A percentile compares a stretch with the other conserved stretches of the same genome.
These are phyloP conservation scores for Coemansia sp. DNA, from an alignment of 192 early-diverging fungal species.

Conservation along the genomic window DNA sequence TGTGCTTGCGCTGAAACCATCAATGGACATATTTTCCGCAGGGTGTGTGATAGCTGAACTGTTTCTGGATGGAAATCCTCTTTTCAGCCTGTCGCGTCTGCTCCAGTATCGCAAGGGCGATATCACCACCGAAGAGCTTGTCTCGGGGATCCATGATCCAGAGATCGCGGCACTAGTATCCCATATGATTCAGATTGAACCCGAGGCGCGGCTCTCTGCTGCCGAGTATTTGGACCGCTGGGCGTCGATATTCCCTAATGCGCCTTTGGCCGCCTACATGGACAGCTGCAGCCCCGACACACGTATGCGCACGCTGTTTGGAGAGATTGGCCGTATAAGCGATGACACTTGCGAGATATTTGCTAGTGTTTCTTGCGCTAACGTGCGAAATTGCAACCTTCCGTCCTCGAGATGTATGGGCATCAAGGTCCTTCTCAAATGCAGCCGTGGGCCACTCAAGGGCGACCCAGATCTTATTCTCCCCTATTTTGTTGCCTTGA, in stretches of 20 bases:
- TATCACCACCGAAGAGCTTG: slow-evolving; percentile 58
- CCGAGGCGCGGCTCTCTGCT: slow-evolving; percentile 69
- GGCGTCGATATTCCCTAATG: slow-evolving; percentile 51
- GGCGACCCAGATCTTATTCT: slow-evolving; percentile 43
- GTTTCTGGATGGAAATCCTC: slow-evolving; percentile 87
- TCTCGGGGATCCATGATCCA: slow-evolving; percentile 81
- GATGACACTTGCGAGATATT: slow-evolving; percentile 42
- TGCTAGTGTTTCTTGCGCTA: slow-evolving; percentile 40
- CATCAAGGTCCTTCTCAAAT: slow-evolving; percentile 36
- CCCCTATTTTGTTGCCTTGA: slow-evolving; percentile 45
- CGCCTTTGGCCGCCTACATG: slow-evolving; percentile 46
- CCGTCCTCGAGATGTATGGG: slow-evolving; percentile 45
- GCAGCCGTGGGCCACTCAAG: slow-evolving; percentile 35
- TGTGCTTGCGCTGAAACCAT: slow-evolving; percentile 61
- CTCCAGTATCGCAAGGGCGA: slow-evolving; percentile 84
- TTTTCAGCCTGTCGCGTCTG: slow-evolving; percentile 91
- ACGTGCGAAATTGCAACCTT: slow-evolving; percentile 43
- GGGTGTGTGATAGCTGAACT: slow-evolving; percentile 93
- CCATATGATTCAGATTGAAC: slow-evolving; percentile 89
- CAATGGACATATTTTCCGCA: slow-evolving; percentile 94
- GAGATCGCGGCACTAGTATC: slow-evolving; percentile 74
- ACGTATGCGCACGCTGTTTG: slow-evolving; percentile 37
- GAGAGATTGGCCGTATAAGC: slow-evolving; percentile 19
- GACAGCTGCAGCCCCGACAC: slow-evolving; percentile 32
- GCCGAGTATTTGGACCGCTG: slow-evolving; percentile 76